Conservation (phyloP, 192 early-diverging fungal genomes). For the Spinellus fusiger region DNA sequence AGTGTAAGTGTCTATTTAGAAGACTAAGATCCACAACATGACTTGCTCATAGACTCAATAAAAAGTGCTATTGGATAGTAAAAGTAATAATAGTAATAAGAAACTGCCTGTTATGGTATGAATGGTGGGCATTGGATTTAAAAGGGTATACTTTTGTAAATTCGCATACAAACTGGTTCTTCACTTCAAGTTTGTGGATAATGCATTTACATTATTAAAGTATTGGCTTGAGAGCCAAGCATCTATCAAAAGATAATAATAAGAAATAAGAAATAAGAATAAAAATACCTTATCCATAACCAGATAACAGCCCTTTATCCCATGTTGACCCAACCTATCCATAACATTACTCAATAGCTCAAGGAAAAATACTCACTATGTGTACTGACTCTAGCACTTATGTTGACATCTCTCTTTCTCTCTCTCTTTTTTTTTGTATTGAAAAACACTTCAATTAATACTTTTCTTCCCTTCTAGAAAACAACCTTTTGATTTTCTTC, state of each 20-base stretch:
- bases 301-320: slow-evolving; percentile 12
- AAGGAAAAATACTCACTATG: slow-evolving; percentile 2
- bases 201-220: background rate
- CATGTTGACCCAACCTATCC: slow-evolving; percentile 1
- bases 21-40: too few species aligned
- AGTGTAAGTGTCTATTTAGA: too few species aligned
- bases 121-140: too few species aligned
- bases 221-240: background rate
- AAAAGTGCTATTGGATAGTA: too few species aligned
- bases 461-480: background rate
- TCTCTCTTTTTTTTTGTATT: slow-evolving; percentile 2
- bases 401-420: background rate
- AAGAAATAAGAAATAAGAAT: too few species aligned
- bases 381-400: slow-evolving; percentile 5
- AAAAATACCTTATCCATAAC: slow-evolving; percentile 8
- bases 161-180: too few species aligned
- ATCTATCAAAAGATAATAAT: background rate
- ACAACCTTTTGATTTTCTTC: slow-evolving; percentile 1
- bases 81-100: too few species aligned
- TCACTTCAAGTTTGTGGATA: background rate
- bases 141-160: too few species aligned
- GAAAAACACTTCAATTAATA: background rate
- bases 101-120: too few species aligned
- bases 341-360: slow-evolving; percentile 2
- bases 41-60: too few species aligned